phyloP scores from a whole-genome alignment of 2,329 filamentous ascomycete species.

The Neoscytalidium dimidiatum region DNA sequence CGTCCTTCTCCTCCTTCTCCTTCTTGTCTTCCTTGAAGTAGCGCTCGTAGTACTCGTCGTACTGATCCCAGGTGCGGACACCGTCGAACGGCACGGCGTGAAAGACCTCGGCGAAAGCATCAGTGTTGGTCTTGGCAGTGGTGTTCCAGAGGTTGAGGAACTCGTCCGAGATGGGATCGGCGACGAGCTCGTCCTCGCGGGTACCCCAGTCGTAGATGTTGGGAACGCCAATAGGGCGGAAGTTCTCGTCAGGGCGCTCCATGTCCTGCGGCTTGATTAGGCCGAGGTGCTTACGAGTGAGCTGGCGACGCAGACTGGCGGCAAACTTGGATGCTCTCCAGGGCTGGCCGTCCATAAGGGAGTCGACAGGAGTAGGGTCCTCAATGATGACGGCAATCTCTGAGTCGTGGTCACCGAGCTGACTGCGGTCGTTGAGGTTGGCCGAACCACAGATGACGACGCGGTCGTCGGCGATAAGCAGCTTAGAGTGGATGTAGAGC shows the following conservation, averaged over 20 bases:
- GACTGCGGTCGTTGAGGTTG: slow-evolving; percentile 71
- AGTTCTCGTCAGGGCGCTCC: slow-evolving; percentile 60
- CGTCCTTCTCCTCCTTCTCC: slow-evolving; percentile 34
- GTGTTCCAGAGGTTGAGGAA: slow-evolving; percentile 73
- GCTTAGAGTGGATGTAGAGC: slow-evolving; percentile 67
- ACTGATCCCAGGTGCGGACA: slow-evolving; percentile 71
- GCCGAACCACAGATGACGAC: slow-evolving; percentile 79
- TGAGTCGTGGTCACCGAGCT: slow-evolving; percentile 81
- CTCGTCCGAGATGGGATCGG: slow-evolving; percentile 69
- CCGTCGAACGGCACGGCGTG: slow-evolving; percentile 72
- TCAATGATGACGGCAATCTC: slow-evolving; percentile 91
- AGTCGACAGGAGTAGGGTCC: slow-evolving; percentile 70
- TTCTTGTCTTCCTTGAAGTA: slow-evolving; percentile 58
- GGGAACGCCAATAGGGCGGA: slow-evolving; percentile 57
- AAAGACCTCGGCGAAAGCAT: slow-evolving; percentile 79
- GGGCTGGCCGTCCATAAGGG: slow-evolving; percentile 70
- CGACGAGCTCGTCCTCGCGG: slow-evolving; percentile 58
- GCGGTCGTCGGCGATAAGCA: slow-evolving; percentile 79
- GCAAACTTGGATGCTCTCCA: slow-evolving; percentile 77
- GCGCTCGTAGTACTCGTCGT: slow-evolving; percentile 68
- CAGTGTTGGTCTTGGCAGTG: slow-evolving; percentile 76
- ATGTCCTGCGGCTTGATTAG: slow-evolving; percentile 73
- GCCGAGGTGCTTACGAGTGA: slow-evolving; percentile 91
- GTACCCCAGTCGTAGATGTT: slow-evolving; percentile 55
- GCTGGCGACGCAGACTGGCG: slow-evolving; percentile 75